Percentiles rank a stretch among this genome's conserved stretches.
phyloP scores from a whole-genome alignment of 2,329 filamentous ascomycete genomes.

The Xylaria sp. region DNA sequence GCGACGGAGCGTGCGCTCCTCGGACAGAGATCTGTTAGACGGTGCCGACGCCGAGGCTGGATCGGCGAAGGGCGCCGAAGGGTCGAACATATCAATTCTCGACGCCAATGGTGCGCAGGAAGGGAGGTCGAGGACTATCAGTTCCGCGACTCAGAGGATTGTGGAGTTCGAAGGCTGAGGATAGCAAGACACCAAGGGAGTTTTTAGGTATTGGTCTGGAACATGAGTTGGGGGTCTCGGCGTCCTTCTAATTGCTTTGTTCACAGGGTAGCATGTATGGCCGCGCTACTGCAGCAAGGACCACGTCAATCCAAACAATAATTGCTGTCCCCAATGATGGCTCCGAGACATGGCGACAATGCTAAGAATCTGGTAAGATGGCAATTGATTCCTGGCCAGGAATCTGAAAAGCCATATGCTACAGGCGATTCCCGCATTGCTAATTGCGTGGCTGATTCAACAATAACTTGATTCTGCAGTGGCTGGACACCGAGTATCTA shows the following conservation, averaged over 20 bases:
- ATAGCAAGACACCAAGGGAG: slow-evolving; percentile 23
- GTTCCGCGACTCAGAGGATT: slow-evolving; percentile 42
- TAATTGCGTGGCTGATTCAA: neutral
- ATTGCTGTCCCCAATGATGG: slow-evolving; percentile 17
- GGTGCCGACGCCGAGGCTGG: slow-evolving; percentile 74
- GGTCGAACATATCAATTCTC: slow-evolving; percentile 33
- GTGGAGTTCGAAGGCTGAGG: slow-evolving; percentile 50
- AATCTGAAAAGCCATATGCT: slow-evolving; percentile 8
- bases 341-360: slow-evolving; percentile 27
- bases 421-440: neutral
- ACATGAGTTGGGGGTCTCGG: slow-evolving; percentile 30
- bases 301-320: slow-evolving; percentile 25
- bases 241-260: slow-evolving; percentile 22
- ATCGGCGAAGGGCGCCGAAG: slow-evolving; percentile 41
- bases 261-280: slow-evolving; percentile 21
- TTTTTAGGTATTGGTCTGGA: slow-evolving; percentile 32
- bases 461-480: neutral
- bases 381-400: slow-evolving; percentile 5
- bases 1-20: slow-evolving; percentile 64
- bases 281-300: slow-evolving; percentile 24
- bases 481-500: neutral
- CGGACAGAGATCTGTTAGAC: slow-evolving; percentile 71
- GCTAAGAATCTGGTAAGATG: slow-evolving; percentile 23
- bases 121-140: slow-evolving; percentile 26
- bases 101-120: slow-evolving; percentile 32